Evolutionary conservation across 2,329 filamentous ascomycete species (phyloP).

Genomic region (Elsinoe arachidis): DNA sequence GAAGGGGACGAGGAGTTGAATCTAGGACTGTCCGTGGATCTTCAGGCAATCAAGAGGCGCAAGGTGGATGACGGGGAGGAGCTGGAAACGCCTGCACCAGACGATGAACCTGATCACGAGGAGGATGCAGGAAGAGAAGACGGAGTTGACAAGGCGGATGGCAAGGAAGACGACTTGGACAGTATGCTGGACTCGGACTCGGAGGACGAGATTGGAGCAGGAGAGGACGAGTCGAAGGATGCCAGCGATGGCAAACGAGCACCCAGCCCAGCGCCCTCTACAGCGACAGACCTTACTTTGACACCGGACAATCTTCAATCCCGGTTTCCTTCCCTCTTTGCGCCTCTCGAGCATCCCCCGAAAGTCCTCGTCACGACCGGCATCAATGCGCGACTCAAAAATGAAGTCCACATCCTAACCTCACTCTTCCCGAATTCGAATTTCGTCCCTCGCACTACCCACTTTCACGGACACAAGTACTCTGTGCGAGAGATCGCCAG

Average conservation of each 20-base stretch:
- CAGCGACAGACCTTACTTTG: constrained; percentile 51
- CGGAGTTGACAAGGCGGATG: constrained; percentile 24
- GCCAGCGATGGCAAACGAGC: constrained; percentile 26
- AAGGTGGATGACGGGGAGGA: constrained; percentile 26
- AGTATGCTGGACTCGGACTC: constrained; percentile 65
- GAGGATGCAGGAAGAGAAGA: constrained; percentile 36
- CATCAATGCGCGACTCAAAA: constrained; percentile 79
- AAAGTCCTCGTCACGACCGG: constrained; percentile 90
- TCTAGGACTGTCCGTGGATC: constrained; percentile 37
- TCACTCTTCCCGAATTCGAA: constrained; percentile 69
- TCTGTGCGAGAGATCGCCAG: constrained; percentile 81
- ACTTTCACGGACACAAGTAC: constrained; percentile 83
- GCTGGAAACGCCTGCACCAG: constrained; percentile 35
- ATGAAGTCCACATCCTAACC: constrained; percentile 69
- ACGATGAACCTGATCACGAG: constrained; percentile 31
- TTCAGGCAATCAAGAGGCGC: constrained; percentile 38
- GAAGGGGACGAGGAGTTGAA: constrained; percentile 32
- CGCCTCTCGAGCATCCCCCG: constrained; percentile 50
- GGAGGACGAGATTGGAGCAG: constrained; percentile 45
- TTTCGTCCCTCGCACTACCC: constrained; percentile 78
- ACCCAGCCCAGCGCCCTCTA: constrained; percentile 47
- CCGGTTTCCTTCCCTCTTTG: constrained; percentile 53
- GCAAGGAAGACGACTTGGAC: constrained; percentile 54
- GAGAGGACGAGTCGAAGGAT: constrained; percentile 26
- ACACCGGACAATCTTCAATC: constrained; percentile 52